Evolutionary conservation across 1,284 basidiomycete species (phyloP).

Genomic region (Boletellus deceptivus): DNA sequence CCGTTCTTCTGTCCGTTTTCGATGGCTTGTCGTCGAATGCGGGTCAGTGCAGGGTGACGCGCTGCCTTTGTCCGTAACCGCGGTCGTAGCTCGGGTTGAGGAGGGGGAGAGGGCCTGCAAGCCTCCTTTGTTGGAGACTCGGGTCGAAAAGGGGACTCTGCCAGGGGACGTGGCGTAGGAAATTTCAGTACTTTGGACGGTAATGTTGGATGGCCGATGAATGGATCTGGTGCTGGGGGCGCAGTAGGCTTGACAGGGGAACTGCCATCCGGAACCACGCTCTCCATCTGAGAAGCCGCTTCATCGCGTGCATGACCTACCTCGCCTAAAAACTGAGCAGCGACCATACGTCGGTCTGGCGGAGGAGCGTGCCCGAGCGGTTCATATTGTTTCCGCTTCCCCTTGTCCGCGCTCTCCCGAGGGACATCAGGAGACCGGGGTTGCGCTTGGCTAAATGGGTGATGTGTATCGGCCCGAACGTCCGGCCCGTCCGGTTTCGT

Average conservation of each 20-base stretch:
- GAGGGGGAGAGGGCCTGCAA: background rate
- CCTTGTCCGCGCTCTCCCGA: no score
- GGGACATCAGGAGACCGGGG: background rate
- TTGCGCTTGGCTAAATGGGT: constrained; percentile 24
- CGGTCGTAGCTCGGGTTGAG: background rate
- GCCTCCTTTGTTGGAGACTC: background rate
- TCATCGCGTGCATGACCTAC: no score
- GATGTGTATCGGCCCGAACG: constrained; percentile 8
- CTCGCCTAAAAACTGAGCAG: constrained; percentile 3
- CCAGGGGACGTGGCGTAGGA: constrained; percentile 23
- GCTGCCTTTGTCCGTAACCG: constrained; percentile 1
- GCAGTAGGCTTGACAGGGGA: constrained; percentile 6
- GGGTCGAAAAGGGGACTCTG: constrained; percentile 21
- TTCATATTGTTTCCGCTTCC: no score
- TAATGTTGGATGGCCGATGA: background rate
- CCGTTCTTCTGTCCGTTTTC: background rate
- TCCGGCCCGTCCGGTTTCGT: background rate
- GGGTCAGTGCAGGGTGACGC: constrained; percentile 12
- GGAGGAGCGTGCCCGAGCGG: background rate
- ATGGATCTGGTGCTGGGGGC: background rate
- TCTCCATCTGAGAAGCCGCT: background rate
- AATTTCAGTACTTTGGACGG: constrained; percentile 6
- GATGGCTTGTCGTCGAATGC: constrained; percentile 18
- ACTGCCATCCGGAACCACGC: background rate
- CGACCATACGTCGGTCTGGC: background rate